Conservation (phyloP, 768 basidiomycete species). For the Clathrus columnatus region DNA sequence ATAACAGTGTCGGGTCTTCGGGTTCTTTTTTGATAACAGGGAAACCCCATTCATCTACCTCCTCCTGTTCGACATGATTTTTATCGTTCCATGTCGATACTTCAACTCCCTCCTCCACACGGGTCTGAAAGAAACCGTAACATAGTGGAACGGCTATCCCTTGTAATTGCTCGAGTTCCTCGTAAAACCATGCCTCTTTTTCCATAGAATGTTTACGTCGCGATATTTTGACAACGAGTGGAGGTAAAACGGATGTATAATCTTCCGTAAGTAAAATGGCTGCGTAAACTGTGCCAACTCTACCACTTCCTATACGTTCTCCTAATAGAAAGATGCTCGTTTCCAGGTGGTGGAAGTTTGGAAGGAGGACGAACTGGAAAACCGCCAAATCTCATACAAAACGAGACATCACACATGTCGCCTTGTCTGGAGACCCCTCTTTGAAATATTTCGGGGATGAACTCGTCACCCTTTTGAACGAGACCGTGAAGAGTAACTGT, state of each 20-base stretch:
- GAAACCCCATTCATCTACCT: neutral
- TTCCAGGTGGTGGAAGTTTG: neutral
- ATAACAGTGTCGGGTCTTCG: neutral
- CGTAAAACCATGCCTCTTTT: conserved; percentile 11
- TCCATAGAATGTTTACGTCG: neutral
- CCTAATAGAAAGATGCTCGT: neutral
- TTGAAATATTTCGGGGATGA: neutral
- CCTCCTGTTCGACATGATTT: neutral
- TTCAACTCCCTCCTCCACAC: neutral
- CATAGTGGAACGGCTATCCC: conserved; percentile 4
- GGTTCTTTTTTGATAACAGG: neutral
- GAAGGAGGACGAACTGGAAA: neutral
- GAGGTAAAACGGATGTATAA: neutral
- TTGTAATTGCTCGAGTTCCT: conserved; percentile 9
- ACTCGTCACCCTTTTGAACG: neutral
- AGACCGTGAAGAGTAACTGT: neutral
- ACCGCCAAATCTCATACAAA: neutral
- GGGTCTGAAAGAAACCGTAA: conserved; percentile 4
- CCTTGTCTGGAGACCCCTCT: neutral
- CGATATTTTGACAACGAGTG: neutral
- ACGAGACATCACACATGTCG: neutral
- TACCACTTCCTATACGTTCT: neutral
- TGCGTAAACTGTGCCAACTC: neutral
- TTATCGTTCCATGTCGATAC: neutral
- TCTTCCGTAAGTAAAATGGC: neutral